Percentiles rank a stretch among this genome's conserved stretches.
Conservation (phyloP, 768 basidiomycete genomes). For the Auricularia sp. region DNA sequence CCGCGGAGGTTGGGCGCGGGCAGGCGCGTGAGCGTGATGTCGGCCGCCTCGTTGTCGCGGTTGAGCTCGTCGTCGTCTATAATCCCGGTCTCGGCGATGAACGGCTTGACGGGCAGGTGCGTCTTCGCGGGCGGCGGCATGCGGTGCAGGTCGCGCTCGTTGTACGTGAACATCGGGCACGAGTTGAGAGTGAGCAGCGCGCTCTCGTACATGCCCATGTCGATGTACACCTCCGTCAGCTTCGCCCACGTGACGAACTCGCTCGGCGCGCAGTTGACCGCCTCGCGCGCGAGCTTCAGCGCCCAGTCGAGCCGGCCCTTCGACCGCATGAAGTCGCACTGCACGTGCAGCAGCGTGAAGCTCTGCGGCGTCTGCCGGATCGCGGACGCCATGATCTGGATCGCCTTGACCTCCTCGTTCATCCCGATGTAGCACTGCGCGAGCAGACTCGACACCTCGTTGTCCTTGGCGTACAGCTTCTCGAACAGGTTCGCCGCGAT, state of each 20-base stretch:
- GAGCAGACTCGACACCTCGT: slow-evolving; percentile 79
- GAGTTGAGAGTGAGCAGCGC: slow-evolving; percentile 91
- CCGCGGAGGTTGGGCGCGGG: slow-evolving; percentile 91
- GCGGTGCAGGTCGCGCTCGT: slow-evolving; percentile 88
- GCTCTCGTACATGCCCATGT: slow-evolving; percentile 76
- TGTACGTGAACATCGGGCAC: slow-evolving; percentile 99
- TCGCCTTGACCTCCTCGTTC: slow-evolving; percentile 98
- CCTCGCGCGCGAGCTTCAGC: slow-evolving; percentile 81
- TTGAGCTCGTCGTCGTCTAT: slow-evolving; percentile 65
- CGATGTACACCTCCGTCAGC: slow-evolving; percentile 89
- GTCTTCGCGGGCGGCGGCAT: slow-evolving; percentile 68
- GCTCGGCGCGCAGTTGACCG: slow-evolving; percentile 95
- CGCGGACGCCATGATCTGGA: slow-evolving; percentile 82
- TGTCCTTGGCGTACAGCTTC: slow-evolving; percentile 73
- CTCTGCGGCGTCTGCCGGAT: slow-evolving; percentile 82
- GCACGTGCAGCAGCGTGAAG: slow-evolving; percentile 87
- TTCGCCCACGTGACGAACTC: slow-evolving; percentile 99
- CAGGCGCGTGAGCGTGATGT: slow-evolving; percentile 85
- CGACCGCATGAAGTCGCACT: slow-evolving; percentile 84
- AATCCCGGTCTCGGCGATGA: slow-evolving; percentile 69
- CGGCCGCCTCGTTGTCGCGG: slow-evolving; percentile 46
- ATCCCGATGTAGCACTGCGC: slow-evolving; percentile 91
- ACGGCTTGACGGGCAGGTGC: slow-evolving; percentile 76
- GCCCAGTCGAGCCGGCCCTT: slow-evolving; percentile 87
- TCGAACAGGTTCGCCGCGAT: slow-evolving; percentile 91